Percentiles rank a stretch among this genome's conserved stretches.
Evolutionary conservation across 805 yeast genomes (phyloP).

Genomic region (Candida stauntonica): DNA sequence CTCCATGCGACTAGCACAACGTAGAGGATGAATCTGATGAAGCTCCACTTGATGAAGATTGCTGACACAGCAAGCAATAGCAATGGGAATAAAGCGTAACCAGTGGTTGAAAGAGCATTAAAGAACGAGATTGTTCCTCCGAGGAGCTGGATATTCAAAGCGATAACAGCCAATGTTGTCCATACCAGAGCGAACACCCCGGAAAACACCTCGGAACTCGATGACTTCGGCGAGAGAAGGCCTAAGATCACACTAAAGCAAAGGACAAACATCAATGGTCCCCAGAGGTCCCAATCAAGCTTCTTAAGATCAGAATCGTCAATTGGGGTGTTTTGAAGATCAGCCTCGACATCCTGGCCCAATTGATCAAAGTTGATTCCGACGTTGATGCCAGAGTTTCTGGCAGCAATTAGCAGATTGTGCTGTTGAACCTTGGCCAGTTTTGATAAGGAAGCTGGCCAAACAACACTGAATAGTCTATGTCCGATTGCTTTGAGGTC

Average conservation of each 20-base stretch:
- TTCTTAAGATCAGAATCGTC: constrained; percentile 24
- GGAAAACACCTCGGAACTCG: constrained; percentile 52
- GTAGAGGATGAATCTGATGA: constrained; percentile 46
- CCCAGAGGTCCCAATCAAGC: constrained; percentile 66
- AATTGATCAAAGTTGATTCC: constrained; percentile 28
- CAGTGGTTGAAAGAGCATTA: constrained; percentile 65
- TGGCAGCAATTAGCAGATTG: constrained; percentile 25
- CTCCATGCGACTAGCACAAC: constrained; percentile 54
- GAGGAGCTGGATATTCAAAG: constrained; percentile 60
- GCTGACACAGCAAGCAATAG: constrained; percentile 49
- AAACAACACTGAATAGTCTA: constrained; percentile 39
- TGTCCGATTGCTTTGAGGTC: constrained; percentile 42
- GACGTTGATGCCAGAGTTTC: constrained; percentile 28
- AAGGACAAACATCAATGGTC: constrained; percentile 62
- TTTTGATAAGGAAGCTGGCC: constrained; percentile 34
- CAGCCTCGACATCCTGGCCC: constrained; percentile 27
- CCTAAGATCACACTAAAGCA: constrained; percentile 46
- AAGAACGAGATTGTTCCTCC: constrained; percentile 60
- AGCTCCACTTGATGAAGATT: constrained; percentile 42
- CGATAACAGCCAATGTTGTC: constrained; percentile 56
- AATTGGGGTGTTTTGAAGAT: constrained; percentile 21
- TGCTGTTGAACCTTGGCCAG: constrained; percentile 30
- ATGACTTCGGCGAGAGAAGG: constrained; percentile 24
- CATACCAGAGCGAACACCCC: constrained; percentile 61
- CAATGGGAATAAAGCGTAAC: constrained; percentile 66